These are phyloP conservation scores for Metschnikowia hibisci DNA, from an alignment of 805 yeast species.

Conservation along the genomic window DNA sequence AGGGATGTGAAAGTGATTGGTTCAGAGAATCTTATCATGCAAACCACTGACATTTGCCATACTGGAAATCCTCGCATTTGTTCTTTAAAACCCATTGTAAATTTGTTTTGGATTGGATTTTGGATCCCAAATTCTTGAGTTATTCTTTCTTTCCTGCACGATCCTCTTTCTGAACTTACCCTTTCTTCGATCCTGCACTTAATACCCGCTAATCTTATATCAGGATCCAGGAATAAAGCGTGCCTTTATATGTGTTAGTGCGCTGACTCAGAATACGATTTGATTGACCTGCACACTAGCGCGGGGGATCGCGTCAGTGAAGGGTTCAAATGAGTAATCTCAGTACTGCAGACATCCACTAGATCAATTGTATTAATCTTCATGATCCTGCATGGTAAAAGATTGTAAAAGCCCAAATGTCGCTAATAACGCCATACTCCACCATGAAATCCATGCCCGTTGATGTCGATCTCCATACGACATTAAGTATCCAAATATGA, in stretches of 20 bases:
- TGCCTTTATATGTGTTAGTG: too few relatives aligned
- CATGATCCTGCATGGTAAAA: constrained; percentile 25
- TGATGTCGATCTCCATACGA: constrained; percentile 25
- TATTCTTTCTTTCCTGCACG: too few relatives aligned
- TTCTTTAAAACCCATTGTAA: constrained; percentile 6
- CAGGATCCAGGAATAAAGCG: too few relatives aligned
- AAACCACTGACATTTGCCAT: constrained; percentile 20
- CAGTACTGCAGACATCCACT: not conserved
- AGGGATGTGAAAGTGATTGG: constrained; percentile 22
- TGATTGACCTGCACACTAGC: too few relatives aligned
- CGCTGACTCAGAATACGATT: too few relatives aligned
- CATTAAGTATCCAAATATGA: constrained; percentile 33
- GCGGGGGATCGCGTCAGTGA: not conserved
- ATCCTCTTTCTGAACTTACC: too few relatives aligned
- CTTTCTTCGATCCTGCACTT: too few relatives aligned
- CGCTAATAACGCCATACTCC: constrained; percentile 30
- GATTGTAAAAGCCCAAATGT: constrained; percentile 28
- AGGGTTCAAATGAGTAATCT: not conserved
- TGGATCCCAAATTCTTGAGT: too few relatives aligned
- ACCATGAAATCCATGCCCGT: constrained; percentile 33
- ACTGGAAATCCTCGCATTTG: constrained; percentile 19
- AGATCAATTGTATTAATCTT: constrained; percentile 20
- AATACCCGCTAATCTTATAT: too few relatives aligned
- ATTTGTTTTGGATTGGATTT: too few relatives aligned
- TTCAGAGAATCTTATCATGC: constrained; percentile 19